Percentiles rank a stretch among this genome's conserved stretches.
phyloP scores from a whole-genome alignment of 148 eudicot species.

The Spergularia marina region DNA sequence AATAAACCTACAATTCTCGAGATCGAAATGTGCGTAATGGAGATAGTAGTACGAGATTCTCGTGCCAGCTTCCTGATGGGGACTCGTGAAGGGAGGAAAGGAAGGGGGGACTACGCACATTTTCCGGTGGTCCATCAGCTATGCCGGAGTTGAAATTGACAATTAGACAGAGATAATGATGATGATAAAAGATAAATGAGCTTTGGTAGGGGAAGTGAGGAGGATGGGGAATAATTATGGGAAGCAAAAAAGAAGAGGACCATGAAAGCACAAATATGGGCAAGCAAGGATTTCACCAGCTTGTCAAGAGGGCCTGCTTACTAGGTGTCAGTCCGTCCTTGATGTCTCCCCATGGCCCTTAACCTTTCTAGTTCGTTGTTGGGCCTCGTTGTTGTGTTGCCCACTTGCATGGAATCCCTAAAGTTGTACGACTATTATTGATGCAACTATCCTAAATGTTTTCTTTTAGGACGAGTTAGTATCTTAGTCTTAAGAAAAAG shows the following conservation, averaged over 20 bases:
- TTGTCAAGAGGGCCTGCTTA: constrained; percentile 11
- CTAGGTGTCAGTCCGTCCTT: constrained; percentile 14
- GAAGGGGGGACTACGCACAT: not conserved
- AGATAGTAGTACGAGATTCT: not conserved
- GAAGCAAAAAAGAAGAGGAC: not conserved
- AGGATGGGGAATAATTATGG: not conserved
- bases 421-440: no score
- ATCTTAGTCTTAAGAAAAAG: no score
- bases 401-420: not conserved
- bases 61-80: not conserved
- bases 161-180: no score
- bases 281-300: not conserved
- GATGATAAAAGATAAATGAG: no score
- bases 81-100: not conserved
- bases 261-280: constrained; percentile 4
- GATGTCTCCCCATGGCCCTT: not conserved
- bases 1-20: no score
- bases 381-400: not conserved
- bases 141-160: not conserved
- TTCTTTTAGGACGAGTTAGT: no score
- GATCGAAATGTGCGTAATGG: not conserved
- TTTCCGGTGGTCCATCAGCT: constrained; percentile 4
- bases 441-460: no score
- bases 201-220: not conserved
- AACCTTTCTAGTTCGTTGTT: not conserved